Evolutionary conservation across 176 grass and related monocot genomes (phyloP).

Genomic region (Aegilops bicornis): DNA sequence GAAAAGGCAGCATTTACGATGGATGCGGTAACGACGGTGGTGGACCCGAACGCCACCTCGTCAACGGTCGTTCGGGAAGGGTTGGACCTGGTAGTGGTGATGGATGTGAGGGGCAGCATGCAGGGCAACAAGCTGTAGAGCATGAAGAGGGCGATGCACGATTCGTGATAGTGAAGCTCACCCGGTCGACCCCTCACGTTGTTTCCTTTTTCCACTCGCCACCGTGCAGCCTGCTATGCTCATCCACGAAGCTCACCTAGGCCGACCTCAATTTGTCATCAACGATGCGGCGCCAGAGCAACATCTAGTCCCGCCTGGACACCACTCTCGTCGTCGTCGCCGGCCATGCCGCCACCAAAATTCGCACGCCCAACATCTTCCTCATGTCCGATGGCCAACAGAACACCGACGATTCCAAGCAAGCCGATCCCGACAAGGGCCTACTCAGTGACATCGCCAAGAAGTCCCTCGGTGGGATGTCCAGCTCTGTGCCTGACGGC

Average conservation of each 20-base stretch:
- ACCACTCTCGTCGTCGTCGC: conserved; percentile 1
- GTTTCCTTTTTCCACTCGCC: conserved; percentile 10
- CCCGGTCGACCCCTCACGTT: conserved; percentile 15
- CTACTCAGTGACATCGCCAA: not conserved
- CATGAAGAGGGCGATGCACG: conserved; percentile 16
- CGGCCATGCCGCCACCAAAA: not conserved
- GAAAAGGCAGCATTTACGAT: too few species aligned
- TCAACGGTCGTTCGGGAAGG: not conserved
- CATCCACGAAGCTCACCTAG: not conserved
- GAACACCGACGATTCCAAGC: not conserved
- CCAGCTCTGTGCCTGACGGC: not conserved
- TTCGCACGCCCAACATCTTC: not conserved
- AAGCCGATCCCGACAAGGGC: not conserved
- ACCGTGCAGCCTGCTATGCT: conserved; percentile 11
- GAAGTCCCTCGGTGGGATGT: not conserved
- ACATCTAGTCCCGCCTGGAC: conserved; percentile 1
- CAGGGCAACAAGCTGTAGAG: not conserved
- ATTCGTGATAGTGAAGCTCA: conserved; percentile 26
- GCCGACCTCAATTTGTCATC: not conserved
- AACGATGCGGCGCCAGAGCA: not conserved
- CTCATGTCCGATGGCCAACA: conserved; percentile 10
- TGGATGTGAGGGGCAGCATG: conserved; percentile 22
- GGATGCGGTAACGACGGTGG: too few species aligned
- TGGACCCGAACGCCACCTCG: too few species aligned
- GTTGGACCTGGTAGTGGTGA: not conserved